These are phyloP conservation scores for Backusella tuberculispora DNA, from an alignment of 192 early-diverging fungal genomes.

Conservation along the genomic window DNA sequence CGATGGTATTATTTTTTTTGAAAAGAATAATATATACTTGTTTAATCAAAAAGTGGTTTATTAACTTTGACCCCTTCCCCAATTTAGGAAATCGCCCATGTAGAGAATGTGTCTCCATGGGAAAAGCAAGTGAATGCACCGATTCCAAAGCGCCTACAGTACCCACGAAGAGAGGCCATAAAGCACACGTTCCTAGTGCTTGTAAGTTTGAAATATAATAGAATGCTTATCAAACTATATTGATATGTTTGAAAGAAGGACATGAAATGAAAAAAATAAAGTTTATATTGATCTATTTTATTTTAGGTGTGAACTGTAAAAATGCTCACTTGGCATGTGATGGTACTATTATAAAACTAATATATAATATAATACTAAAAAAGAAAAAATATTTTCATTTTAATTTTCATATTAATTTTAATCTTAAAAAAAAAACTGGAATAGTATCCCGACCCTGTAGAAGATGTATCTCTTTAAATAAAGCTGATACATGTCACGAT, in stretches of 20 bases:
- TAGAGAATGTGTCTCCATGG: neutral
- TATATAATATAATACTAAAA: no score
- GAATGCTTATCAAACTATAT: neutral
- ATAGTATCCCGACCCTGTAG: slow-evolving; percentile 77
- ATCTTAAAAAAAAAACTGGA: neutral
- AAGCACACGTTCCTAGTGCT: slow-evolving; percentile 85
- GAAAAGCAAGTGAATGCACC: slow-evolving; percentile 6
- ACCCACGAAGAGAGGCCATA: slow-evolving; percentile 50
- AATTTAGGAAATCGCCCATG: slow-evolving; percentile 3
- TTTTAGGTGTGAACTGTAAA: slow-evolving; percentile 75
- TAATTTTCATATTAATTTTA: neutral
- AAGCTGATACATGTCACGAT: slow-evolving; percentile 82
- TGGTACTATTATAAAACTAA: slow-evolving; percentile 52
- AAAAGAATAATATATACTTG: neutral
- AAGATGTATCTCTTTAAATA: slow-evolving; percentile 73
- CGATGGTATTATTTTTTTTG: neutral
- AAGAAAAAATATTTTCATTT: slow-evolving; percentile 7
- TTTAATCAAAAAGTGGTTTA: neutral
- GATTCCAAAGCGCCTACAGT: slow-evolving; percentile 8
- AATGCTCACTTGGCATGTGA: slow-evolving; percentile 89
- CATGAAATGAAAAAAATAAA: neutral
- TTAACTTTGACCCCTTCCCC: neutral
- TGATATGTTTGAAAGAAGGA: neutral
- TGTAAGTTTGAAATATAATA: slow-evolving; percentile 47
- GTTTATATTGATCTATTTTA: neutral